Conservation (phyloP, 2,329 filamentous ascomycete species). For the Helotiales sp. region DNA sequence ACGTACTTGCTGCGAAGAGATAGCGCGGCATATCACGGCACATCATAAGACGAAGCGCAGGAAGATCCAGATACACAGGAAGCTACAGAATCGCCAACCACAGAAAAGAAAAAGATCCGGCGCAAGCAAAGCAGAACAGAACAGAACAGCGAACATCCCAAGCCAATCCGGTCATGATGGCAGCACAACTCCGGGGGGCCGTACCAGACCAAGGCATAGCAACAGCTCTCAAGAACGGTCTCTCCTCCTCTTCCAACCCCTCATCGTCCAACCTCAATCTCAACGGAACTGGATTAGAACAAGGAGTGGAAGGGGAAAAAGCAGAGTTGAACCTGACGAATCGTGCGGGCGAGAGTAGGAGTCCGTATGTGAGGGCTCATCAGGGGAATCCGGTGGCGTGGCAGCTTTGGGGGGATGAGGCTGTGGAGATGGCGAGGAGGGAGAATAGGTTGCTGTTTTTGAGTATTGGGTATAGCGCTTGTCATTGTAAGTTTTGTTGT, state of each 20-base stretch:
- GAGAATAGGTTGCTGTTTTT: slow-evolving; percentile 91
- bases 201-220: slow-evolving; percentile 34
- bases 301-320: slow-evolving; percentile 23
- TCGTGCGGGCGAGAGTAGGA: slow-evolving; percentile 63
- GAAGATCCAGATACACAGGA: too few relatives aligned
- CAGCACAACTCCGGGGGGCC: slow-evolving; percentile 35
- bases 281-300: too few relatives aligned
- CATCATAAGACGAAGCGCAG: too few relatives aligned
- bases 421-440: slow-evolving; percentile 75
- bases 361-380: slow-evolving; percentile 75
- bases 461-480: slow-evolving; percentile 93
- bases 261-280: too few relatives aligned
- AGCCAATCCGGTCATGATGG: slow-evolving; percentile 35
- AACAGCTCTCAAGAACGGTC: slow-evolving; percentile 33
- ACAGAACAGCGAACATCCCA: too few relatives aligned
- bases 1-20: too few relatives aligned
- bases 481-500: slow-evolving; percentile 73
- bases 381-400: slow-evolving; percentile 84
- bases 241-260: background rate
- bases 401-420: slow-evolving; percentile 84
- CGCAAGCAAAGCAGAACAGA: background rate
- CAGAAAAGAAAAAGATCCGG: too few relatives aligned
- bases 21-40: too few relatives aligned
- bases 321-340: slow-evolving; percentile 51
- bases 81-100: too few relatives aligned